Base-by-base conservation (phyloP, 306 rosid species). In the Trichosanthes cucumerina region DNA sequence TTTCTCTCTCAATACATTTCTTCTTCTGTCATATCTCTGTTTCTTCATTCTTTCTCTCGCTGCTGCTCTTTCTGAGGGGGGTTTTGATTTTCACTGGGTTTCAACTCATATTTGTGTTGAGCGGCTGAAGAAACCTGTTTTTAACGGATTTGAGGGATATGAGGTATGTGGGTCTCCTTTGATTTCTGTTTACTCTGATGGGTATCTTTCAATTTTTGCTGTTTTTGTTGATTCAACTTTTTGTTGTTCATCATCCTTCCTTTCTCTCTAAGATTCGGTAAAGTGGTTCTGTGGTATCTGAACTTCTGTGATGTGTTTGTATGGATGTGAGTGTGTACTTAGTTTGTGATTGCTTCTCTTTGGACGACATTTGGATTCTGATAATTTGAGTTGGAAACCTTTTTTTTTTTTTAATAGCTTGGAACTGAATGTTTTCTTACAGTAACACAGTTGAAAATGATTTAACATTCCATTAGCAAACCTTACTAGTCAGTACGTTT, bases 151-250 rank as follows among this genome's bases (percentile, higher is more conserved):
- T 76, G 66, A 78, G 15, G 77, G 84, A 72, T 44, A 56, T 82
- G 76, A 87, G 80, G 84, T 86, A 81, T 74, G 77, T 65, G 80
- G 82, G 76, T 83, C 52, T 80, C 60, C 80, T 19, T 73, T 38
- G 33, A 69, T 9, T 82, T 49, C 19, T 43, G 76, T 49, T 44
- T 83, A 38, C 54, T 56, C 36, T 73, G 31, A n/a, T 56, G 79
- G 83, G 41, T 65, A 15, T 46, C 39, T 68, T 33, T 59, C 11
- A 63, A 39, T 75, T 80, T 62, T 82, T 66, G 39, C 36, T 56
- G 63, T 66, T 73, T 60, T 63, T 76, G 70, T 49, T 36, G 36
- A 50, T 81, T 68, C 34, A 43, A 44, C 19, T 28, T 59, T 33
- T 77, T 28, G 65, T 59, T 6, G 56, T 59, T 58, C 64, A n/a